phyloP scores from a whole-genome alignment of 768 basidiomycete species.

The Rhizopogon roseolus region DNA sequence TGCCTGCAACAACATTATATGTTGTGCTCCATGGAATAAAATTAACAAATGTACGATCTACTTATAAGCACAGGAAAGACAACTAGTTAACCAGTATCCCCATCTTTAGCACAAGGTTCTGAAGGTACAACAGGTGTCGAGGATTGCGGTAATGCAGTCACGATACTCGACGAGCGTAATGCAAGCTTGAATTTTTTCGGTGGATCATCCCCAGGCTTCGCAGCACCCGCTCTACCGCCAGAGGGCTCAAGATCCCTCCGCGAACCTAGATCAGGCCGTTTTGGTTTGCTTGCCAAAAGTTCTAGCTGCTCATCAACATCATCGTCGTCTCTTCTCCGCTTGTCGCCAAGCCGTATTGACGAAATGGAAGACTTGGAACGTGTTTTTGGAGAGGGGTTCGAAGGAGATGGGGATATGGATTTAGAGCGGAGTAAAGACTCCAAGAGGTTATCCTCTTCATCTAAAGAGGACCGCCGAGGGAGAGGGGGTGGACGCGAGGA shows the following conservation, averaged over 20 bases:
- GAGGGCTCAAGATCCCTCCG: slow-evolving; percentile 34
- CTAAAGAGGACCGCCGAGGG: slow-evolving; percentile 36
- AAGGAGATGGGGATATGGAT: slow-evolving; percentile 33
- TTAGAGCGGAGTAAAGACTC: slow-evolving; percentile 45
- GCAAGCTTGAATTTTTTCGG: slow-evolving; percentile 75
- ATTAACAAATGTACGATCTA: neutral
- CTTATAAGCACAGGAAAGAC: neutral
- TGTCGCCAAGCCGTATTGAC: slow-evolving; percentile 56
- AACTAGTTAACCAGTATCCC: slow-evolving; percentile 57
- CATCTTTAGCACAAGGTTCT: slow-evolving; percentile 67
- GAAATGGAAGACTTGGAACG: slow-evolving; percentile 30
- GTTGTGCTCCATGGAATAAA: neutral
- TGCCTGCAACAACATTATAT: neutral
- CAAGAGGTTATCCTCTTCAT: slow-evolving; percentile 52
- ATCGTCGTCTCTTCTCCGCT: slow-evolving; percentile 65
- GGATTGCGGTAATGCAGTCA: slow-evolving; percentile 27
- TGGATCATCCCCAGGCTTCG: slow-evolving; percentile 36
- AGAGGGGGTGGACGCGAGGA: slow-evolving; percentile 34
- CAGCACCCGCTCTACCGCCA: slow-evolving; percentile 14
- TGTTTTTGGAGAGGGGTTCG: slow-evolving; percentile 31
- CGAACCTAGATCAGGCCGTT: slow-evolving; percentile 46
- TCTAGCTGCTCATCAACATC: slow-evolving; percentile 66
- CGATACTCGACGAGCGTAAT: slow-evolving; percentile 38
- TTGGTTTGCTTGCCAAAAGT: slow-evolving; percentile 53
- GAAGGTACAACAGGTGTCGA: slow-evolving; percentile 42